Evolutionary conservation across 805 yeast species (phyloP).

Genomic region (Tetrapisispora arboricola): DNA sequence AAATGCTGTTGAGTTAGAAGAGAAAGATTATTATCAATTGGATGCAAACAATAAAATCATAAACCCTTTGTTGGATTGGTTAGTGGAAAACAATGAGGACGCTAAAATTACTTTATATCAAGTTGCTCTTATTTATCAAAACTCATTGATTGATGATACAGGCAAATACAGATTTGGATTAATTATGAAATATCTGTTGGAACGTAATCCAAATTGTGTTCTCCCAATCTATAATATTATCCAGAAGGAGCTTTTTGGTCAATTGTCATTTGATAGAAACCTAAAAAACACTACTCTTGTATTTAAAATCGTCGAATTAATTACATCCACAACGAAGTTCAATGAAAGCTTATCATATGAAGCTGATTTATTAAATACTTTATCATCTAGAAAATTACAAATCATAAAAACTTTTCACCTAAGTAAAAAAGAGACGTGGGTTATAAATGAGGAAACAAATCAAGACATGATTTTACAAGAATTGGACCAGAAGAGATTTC

Average conservation of each 20-base stretch:
- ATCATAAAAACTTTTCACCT: not conserved
- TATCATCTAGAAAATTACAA: slow-evolving; percentile 9
- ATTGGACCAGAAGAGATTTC: not conserved
- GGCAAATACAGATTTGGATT: slow-evolving; percentile 24
- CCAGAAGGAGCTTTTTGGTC: slow-evolving; percentile 19
- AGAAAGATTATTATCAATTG: slow-evolving; percentile 12
- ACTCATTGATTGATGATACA: slow-evolving; percentile 26
- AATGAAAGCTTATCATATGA: slow-evolving; percentile 3
- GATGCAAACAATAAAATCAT: slow-evolving; percentile 29
- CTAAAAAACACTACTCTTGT: slow-evolving; percentile 24
- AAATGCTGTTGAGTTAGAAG: slow-evolving; percentile 27
- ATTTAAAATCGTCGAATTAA: slow-evolving; percentile 16
- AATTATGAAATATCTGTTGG: slow-evolving; percentile 20
- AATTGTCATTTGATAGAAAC: slow-evolving; percentile 20
- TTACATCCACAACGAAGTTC: slow-evolving; percentile 24
- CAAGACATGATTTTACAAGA: no score
- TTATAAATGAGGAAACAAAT: not conserved
- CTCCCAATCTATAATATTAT: slow-evolving; percentile 25
- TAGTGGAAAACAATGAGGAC: slow-evolving; percentile 17
- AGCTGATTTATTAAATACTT: slow-evolving; percentile 11
- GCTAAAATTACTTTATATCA: slow-evolving; percentile 25
- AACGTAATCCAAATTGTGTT: slow-evolving; percentile 20
- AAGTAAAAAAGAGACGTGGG: not conserved
- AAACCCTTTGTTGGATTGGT: slow-evolving; percentile 22
- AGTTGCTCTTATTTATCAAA: slow-evolving; percentile 20